Evolutionary conservation across 2,329 filamentous ascomycete genomes (phyloP).

Genomic region (Akanthomyces uredinophilus): DNA sequence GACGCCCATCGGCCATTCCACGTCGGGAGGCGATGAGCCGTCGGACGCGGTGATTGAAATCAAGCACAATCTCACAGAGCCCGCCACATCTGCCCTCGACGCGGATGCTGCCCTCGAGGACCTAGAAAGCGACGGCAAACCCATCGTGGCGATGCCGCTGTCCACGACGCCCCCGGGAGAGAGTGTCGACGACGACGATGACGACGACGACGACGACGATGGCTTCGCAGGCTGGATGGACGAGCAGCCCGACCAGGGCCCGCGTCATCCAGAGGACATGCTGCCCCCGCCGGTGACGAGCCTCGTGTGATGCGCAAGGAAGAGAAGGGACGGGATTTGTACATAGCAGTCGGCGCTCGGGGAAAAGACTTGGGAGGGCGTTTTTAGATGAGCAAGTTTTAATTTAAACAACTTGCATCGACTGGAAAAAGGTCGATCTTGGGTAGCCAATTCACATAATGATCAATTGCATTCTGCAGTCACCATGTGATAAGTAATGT

Average conservation of each 20-base stretch:
- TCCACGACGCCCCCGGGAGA: slow-evolving; percentile 9
- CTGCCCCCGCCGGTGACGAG: not conserved
- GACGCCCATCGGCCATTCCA: not conserved
- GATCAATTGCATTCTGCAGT: too few relatives aligned
- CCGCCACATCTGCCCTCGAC: not conserved
- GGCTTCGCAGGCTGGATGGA: slow-evolving; percentile 27
- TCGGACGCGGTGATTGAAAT: not conserved
- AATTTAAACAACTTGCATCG: not conserved
- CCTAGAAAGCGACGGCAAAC: not conserved
- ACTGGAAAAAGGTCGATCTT: too few relatives aligned
- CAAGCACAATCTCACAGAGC: not conserved
- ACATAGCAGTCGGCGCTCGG: too few relatives aligned
- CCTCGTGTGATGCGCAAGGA: not conserved
- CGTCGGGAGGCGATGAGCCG: not conserved
- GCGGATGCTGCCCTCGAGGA: not conserved
- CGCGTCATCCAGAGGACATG: not conserved
- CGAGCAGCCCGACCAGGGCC: slow-evolving; percentile 14
- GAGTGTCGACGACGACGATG: slow-evolving; percentile 16
- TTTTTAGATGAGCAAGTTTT: not conserved
- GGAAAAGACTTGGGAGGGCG: not conserved
- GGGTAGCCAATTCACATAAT: not conserved
- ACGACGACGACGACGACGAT: slow-evolving; percentile 24
- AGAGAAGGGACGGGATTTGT: not conserved
- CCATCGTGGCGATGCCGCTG: slow-evolving; percentile 15
- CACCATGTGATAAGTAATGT: too few relatives aligned